Percentiles rank a stretch among this genome's conserved stretches.
phyloP scores from a whole-genome alignment of 176 grass and related monocot species.

The Hordeum marinum region DNA sequence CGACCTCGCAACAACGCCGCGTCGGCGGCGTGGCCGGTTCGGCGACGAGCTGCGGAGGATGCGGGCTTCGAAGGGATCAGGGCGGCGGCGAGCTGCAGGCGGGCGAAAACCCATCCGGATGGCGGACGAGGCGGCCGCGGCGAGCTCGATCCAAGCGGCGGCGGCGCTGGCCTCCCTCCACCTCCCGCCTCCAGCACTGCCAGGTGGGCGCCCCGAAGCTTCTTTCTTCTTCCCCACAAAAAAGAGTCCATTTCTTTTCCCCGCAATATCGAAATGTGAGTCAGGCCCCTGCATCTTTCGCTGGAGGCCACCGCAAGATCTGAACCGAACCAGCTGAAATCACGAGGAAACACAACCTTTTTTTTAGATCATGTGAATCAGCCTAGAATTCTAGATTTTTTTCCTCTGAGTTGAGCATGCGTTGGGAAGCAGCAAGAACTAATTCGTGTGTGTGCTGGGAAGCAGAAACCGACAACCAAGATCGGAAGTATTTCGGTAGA shows the following conservation, averaged over 20 bases:
- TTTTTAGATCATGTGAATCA: neutral
- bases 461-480: no score
- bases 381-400: neutral
- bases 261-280: neutral
- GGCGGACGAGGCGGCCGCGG: neutral
- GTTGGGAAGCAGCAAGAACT: no score
- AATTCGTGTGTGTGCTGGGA: no score
- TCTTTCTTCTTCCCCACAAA: neutral
- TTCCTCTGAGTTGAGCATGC: neutral
- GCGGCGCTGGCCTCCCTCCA: neutral
- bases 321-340: neutral
- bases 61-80: neutral
- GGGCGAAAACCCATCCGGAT: neutral
- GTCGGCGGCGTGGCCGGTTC: neutral
- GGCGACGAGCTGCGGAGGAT: neutral
- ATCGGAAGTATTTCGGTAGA: no score
- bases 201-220: neutral
- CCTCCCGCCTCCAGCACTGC: neutral
- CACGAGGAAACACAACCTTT: neutral
- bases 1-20: neutral
- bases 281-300: neutral
- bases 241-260: no score
- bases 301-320: neutral
- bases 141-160: neutral
- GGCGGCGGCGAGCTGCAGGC: neutral